Percentiles rank a stretch among this genome's conserved stretches.
These are phyloP conservation scores for Ramaria sp. DNA, from an alignment of 768 basidiomycete species.

Conservation along the genomic window DNA sequence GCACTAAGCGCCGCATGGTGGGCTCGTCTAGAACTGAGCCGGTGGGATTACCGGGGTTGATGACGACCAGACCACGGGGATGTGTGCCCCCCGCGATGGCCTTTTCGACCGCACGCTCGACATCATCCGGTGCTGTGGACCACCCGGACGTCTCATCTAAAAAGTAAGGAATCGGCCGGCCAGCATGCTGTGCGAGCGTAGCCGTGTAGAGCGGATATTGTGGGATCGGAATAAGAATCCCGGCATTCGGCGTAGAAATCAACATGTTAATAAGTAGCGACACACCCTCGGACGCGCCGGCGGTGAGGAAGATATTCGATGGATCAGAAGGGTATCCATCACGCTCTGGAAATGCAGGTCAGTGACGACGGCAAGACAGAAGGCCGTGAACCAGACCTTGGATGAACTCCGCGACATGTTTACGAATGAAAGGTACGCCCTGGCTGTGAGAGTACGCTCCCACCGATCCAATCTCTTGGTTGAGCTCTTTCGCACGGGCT, in stretches of 20 bases:
- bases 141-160: conserved; percentile 76
- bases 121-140: conserved; percentile 64
- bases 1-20: conserved; percentile 69
- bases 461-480: conserved; percentile 77
- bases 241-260: conserved; percentile 53
- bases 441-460: conserved; percentile 96
- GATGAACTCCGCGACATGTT: conserved; percentile 85
- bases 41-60: conserved; percentile 98
- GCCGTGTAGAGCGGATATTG: conserved; percentile 98
- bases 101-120: conserved; percentile 56
- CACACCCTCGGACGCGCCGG: conserved; percentile 92
- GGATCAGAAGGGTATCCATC: conserved; percentile 83
- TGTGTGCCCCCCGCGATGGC: conserved; percentile 49
- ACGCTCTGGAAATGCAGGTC: conserved; percentile 42
- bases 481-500: conserved; percentile 71
- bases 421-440: conserved; percentile 80
- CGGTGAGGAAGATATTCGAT: conserved; percentile 86
- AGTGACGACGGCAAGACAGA: neutral
- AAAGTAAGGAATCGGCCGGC: conserved; percentile 78
- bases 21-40: conserved; percentile 67
- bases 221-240: conserved; percentile 91
- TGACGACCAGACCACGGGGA: conserved; percentile 85
- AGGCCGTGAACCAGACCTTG: conserved; percentile 42
- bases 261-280: conserved; percentile 75
- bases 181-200: conserved; percentile 75